Conservation (phyloP, 148 eudicot species). For the Tetragonia tetragonoides region DNA sequence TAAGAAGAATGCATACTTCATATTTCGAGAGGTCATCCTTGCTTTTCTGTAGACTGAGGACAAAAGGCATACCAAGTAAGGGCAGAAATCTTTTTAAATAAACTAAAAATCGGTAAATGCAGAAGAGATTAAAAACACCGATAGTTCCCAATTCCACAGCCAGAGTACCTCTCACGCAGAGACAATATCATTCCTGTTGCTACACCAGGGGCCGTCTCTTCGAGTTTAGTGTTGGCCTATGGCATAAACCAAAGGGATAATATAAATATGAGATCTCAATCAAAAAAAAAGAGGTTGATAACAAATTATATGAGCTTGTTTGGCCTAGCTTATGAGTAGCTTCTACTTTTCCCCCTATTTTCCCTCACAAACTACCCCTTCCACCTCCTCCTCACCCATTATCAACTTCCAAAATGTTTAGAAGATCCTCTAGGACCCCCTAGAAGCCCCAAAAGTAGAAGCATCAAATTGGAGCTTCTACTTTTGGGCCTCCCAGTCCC, state of each 20-base stretch:
- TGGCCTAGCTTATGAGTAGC: too few species aligned
- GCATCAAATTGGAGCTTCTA: too few species aligned
- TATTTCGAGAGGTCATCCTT: conserved; percentile 72
- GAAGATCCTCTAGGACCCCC: too few species aligned
- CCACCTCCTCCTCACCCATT: too few species aligned
- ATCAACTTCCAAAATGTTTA: too few species aligned
- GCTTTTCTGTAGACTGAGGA: conserved; percentile 76
- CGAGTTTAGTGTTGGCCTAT: conserved; percentile 60
- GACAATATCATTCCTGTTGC: conserved; percentile 94
- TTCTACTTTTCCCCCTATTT: too few species aligned
- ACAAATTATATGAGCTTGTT: too few species aligned
- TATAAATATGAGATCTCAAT: not conserved
- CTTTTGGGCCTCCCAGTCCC: too few species aligned
- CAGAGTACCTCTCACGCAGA: conserved; percentile 86
- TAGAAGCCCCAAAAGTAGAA: too few species aligned
- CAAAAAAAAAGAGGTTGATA: too few species aligned
- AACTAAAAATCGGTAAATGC: not conserved
- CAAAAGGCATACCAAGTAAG: conserved; percentile 6
- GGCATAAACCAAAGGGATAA: conserved; percentile 4
- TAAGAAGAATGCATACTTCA: conserved; percentile 51
- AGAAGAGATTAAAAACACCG: not conserved
- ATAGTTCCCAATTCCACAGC: not conserved
- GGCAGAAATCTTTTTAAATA: not conserved
- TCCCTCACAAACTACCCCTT: too few species aligned
- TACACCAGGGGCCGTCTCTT: conserved; percentile 96